A percentile compares a stretch with the other conserved stretches of the same genome.
These are phyloP conservation scores for Ailanthus altissimus DNA, from an alignment of 345 rosid species.

Conservation along the genomic window DNA sequence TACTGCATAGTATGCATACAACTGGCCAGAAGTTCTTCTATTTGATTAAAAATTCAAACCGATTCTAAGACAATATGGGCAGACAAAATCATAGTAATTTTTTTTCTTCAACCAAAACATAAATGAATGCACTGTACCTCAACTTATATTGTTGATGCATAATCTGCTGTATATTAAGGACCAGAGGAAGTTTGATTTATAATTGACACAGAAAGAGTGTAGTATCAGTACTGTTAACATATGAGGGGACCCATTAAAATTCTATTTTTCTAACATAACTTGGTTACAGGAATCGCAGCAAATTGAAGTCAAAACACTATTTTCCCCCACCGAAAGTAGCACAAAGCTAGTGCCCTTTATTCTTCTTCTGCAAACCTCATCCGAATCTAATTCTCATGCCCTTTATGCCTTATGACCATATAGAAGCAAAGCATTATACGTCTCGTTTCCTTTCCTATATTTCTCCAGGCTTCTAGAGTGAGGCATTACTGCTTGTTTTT, in stretches of 20 bases:
- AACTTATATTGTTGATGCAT: no score
- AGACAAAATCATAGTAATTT: no score
- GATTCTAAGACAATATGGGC: no score
- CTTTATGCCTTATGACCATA: slow-evolving; percentile 10
- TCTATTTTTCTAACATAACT: slow-evolving; percentile 6
- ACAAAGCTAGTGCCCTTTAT: slow-evolving; percentile 31
- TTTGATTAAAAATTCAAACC: no score
- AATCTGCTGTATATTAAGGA: neutral
- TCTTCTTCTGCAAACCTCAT: slow-evolving; percentile 26
- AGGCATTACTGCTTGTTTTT: neutral
- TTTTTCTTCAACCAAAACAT: no score
- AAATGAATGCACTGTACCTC: no score
- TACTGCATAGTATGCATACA: no score
- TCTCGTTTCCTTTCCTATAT: neutral
- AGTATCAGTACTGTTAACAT: no score
- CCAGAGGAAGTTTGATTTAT: neutral
- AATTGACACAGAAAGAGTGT: neutral
- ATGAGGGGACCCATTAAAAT: neutral
- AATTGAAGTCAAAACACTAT: neutral
- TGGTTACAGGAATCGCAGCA: neutral
- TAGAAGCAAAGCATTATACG: neutral
- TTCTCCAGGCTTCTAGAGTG: neutral
- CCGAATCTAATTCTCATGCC: slow-evolving; percentile 36
- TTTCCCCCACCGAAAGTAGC: slow-evolving; percentile 16
- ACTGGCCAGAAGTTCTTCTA: no score